Evolutionary conservation across 345 rosid genomes (phyloP).

Genomic region (Cochlearia excelsa): DNA sequence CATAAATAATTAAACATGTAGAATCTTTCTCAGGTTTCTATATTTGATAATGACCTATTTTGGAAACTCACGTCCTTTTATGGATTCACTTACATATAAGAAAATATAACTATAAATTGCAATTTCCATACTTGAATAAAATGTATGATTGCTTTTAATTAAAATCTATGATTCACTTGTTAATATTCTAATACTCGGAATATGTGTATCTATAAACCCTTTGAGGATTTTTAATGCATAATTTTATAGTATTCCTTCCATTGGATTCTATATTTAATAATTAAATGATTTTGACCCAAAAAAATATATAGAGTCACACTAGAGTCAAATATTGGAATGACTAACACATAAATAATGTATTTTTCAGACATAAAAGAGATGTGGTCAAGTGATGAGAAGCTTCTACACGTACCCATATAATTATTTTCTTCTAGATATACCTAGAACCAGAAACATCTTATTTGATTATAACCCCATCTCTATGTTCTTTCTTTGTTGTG

Average conservation of each 20-base stretch:
- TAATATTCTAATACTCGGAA: too few relatives aligned
- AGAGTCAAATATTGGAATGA: slow-evolving; percentile 25
- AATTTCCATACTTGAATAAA: neutral
- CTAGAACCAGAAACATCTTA: slow-evolving; percentile 15
- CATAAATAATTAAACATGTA: neutral
- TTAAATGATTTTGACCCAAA: too few relatives aligned
- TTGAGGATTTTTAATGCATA: too few relatives aligned
- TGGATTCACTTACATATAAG: neutral
- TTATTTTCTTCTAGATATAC: slow-evolving; percentile 27
- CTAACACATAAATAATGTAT: too few relatives aligned
- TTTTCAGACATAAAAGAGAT: slow-evolving; percentile 13
- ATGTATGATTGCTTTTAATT: too few relatives aligned
- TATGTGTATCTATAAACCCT: too few relatives aligned
- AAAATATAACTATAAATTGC: slow-evolving; percentile 6
- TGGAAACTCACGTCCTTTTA: neutral
- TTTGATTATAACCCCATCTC: slow-evolving; percentile 14
- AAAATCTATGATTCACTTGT: too few relatives aligned
- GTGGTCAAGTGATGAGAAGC: slow-evolving; percentile 22
- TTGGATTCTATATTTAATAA: too few relatives aligned
- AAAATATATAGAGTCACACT: too few relatives aligned
- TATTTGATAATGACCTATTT: slow-evolving; percentile 23
- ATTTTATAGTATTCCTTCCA: too few relatives aligned
- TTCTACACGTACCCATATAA: slow-evolving; percentile 18
- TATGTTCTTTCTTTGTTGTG: slow-evolving; percentile 1
- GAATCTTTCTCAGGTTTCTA: slow-evolving; percentile 23